Conservation (phyloP, 2,329 filamentous ascomycete genomes). For the Fusarium tuaranense region DNA sequence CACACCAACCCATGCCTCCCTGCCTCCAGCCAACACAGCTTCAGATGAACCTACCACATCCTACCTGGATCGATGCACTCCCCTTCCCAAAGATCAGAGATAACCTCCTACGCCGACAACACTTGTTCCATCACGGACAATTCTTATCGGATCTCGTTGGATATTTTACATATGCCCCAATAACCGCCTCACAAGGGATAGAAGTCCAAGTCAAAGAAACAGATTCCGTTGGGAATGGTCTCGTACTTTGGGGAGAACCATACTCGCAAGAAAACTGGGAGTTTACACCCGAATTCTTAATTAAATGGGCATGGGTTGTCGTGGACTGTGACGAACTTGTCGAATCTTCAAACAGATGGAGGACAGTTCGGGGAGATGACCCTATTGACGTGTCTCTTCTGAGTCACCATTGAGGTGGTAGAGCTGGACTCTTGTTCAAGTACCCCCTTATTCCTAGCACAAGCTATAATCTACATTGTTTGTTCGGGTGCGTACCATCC, state of each 20-base stretch:
- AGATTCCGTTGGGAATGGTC: neutral
- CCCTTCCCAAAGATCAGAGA: slow-evolving; percentile 29
- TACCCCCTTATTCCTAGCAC: neutral
- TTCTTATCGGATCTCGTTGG: slow-evolving; percentile 24
- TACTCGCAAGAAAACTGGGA: slow-evolving; percentile 24
- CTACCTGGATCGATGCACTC: slow-evolving; percentile 25
- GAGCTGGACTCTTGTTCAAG: neutral
- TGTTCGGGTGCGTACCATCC: neutral
- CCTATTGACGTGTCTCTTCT: neutral
- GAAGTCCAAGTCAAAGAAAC: no score
- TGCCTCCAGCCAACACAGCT: slow-evolving; percentile 27
- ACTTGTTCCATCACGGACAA: slow-evolving; percentile 15
- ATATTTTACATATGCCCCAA: neutral
- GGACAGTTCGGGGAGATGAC: slow-evolving; percentile 9
- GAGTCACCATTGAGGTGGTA: neutral
- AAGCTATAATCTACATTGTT: neutral
- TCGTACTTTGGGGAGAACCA: slow-evolving; percentile 31
- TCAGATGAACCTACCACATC: slow-evolving; percentile 32
- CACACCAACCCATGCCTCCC: slow-evolving; percentile 1
- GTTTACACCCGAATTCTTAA: neutral
- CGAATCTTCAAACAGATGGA: slow-evolving; percentile 11
- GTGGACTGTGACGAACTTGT: slow-evolving; percentile 16
- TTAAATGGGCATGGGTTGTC: slow-evolving; percentile 20
- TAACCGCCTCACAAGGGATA: neutral
- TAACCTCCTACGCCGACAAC: slow-evolving; percentile 23